phyloP scores from a whole-genome alignment of 1,284 basidiomycete genomes.

The Marasmius oreades region DNA sequence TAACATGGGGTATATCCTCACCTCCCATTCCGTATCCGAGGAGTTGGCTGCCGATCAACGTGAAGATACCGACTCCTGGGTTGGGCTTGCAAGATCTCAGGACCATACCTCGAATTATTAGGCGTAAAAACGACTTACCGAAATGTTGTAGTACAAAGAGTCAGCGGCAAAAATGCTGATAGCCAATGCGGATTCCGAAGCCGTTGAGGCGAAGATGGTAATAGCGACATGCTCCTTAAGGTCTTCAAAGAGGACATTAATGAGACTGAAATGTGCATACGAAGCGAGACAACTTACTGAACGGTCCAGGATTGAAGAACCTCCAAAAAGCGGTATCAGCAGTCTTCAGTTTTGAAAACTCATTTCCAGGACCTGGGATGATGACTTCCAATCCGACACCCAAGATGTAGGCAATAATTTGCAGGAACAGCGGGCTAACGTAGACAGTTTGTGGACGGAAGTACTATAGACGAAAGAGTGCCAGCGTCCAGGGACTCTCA shows the following conservation, averaged over 20 bases:
- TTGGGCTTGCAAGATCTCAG: conserved; percentile 33
- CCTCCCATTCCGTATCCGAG: conserved; percentile 36
- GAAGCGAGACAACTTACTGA: conserved; percentile 26
- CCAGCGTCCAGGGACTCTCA: too few species aligned
- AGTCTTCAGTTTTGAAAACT: neutral
- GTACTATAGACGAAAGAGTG: conserved; percentile 29
- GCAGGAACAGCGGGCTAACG: conserved; percentile 53
- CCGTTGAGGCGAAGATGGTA: conserved; percentile 66
- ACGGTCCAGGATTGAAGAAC: conserved; percentile 53
- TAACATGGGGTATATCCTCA: too few species aligned
- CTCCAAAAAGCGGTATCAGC: conserved; percentile 28
- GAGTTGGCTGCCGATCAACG: conserved; percentile 47
- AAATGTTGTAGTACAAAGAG: conserved; percentile 51
- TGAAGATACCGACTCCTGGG: conserved; percentile 14
- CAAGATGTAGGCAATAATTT: conserved; percentile 38
- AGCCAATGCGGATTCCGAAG: conserved; percentile 59
- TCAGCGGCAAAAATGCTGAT: conserved; percentile 67
- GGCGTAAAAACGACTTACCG: conserved; percentile 28
- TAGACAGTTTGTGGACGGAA: conserved; percentile 47
- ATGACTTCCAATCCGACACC: conserved; percentile 38
- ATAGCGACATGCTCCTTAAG: conserved; percentile 59
- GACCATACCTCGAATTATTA: conserved; percentile 14
- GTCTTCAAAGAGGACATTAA: conserved; percentile 39
- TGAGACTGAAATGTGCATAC: conserved; percentile 20
- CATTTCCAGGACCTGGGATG: conserved; percentile 41